phyloP scores from a whole-genome alignment of 495 filamentous ascomycete species.

The Aspergillus kassunensis region DNA sequence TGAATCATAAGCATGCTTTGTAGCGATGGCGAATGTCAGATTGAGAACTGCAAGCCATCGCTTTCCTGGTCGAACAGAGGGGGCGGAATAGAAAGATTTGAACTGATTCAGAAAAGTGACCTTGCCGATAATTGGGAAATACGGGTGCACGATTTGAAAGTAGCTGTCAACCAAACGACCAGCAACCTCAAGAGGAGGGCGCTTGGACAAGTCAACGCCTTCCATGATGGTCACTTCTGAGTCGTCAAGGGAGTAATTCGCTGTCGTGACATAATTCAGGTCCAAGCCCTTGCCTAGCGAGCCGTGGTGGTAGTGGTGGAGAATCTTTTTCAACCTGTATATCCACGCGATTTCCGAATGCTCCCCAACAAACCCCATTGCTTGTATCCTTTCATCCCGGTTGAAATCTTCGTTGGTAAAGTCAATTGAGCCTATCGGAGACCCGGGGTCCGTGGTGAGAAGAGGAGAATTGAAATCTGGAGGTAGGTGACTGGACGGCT shows the following conservation, averaged over 20 bases:
- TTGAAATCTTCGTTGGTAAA: conserved; percentile 57
- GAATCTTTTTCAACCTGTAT: conserved; percentile 41
- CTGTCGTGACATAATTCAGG: conserved; percentile 32
- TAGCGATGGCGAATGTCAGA: conserved; percentile 61
- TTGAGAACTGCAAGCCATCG: conserved; percentile 60
- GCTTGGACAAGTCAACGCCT: conserved; percentile 42
- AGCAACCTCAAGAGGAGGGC: conserved; percentile 49
- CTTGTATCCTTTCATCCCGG: conserved; percentile 44
- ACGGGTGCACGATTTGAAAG: conserved; percentile 52
- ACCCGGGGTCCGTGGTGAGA: conserved; percentile 30
- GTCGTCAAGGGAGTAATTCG: conserved; percentile 58
- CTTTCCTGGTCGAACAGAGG: conserved; percentile 34
- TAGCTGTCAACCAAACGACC: conserved; percentile 52
- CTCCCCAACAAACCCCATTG: conserved; percentile 59
- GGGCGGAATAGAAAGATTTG: conserved; percentile 33
- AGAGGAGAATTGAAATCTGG: conserved; percentile 17
- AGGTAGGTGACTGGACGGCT: conserved; percentile 12
- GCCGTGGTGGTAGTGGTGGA: conserved; percentile 23
- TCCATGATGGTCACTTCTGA: conserved; percentile 37
- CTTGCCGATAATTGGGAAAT: conserved; percentile 57
- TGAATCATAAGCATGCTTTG: conserved; percentile 44
- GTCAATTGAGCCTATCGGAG: conserved; percentile 49
- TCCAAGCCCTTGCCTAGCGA: conserved; percentile 17
- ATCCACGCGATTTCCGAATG: conserved; percentile 62
- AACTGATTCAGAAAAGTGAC: conserved; percentile 40